Percentiles rank a stretch among this genome's conserved stretches.
Evolutionary conservation across 192 early-diverging fungal species (phyloP).

Genomic region (Backusella psychrophila): DNA sequence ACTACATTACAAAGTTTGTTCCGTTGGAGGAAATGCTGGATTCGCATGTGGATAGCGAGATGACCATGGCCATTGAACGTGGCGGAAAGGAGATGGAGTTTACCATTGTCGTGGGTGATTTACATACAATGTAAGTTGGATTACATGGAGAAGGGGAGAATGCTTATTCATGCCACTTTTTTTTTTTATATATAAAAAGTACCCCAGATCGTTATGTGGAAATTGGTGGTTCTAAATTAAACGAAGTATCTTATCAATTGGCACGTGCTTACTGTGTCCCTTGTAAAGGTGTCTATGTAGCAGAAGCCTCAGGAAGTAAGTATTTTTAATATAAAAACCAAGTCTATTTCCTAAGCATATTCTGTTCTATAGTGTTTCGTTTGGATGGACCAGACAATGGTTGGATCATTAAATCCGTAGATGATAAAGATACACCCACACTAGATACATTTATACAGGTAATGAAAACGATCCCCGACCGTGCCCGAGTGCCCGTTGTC

Average conservation of each 20-base stretch:
- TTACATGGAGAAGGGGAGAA: background rate
- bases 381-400: conserved; percentile 70
- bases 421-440: conserved; percentile 67
- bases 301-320: conserved; percentile 53
- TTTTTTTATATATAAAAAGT: conserved; percentile 10
- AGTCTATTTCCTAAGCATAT: background rate
- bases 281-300: conserved; percentile 78
- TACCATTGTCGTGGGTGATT: conserved; percentile 58
- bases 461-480: conserved; percentile 70
- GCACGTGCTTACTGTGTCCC: conserved; percentile 67
- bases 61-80: conserved; percentile 64
- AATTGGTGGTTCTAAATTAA: conserved; percentile 77
- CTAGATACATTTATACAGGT: conserved; percentile 78
- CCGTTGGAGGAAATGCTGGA: conserved; percentile 73
- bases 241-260: conserved; percentile 72
- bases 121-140: conserved; percentile 61
- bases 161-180: background rate
- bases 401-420: conserved; percentile 76
- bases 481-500: conserved; percentile 73
- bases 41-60: conserved; percentile 57
- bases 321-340: background rate
- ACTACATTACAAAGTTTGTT: conserved; percentile 80
- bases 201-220: conserved; percentile 85
- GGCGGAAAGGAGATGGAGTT: conserved; percentile 67
- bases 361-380: conserved; percentile 50